These are phyloP conservation scores for Alternaria gaisen DNA, from an alignment of 2,329 filamentous ascomycete genomes.

Conservation along the genomic window DNA sequence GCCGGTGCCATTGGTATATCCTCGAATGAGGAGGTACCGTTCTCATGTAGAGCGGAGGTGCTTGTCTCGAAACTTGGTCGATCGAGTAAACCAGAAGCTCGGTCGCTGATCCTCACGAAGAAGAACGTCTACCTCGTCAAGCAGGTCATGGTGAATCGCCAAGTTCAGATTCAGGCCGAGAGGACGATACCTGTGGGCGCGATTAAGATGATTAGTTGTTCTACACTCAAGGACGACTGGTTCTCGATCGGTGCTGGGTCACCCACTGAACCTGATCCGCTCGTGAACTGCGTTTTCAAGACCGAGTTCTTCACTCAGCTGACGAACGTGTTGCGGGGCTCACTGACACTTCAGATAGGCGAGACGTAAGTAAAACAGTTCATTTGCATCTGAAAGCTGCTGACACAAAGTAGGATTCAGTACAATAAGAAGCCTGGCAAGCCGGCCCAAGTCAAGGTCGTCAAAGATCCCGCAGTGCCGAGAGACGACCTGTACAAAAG, in stretches of 20 bases:
- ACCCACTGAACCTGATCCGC: constrained; percentile 89
- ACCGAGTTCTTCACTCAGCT: constrained; percentile 97
- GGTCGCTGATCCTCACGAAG: constrained; percentile 83
- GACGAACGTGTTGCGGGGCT: constrained; percentile 78
- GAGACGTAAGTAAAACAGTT: constrained; percentile 62
- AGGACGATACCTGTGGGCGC: constrained; percentile 82
- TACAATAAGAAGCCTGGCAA: constrained; percentile 99
- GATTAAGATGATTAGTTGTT: constrained; percentile 86
- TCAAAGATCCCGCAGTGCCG: constrained; percentile 81
- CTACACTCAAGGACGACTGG: constrained; percentile 91
- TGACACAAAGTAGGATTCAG: constrained; percentile 68
- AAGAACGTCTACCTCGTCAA: constrained; percentile 89
- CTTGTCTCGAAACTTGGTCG: constrained; percentile 95
- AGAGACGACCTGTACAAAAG: constrained; percentile 92
- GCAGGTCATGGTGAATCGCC: constrained; percentile 82
- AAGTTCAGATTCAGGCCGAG: constrained; percentile 82
- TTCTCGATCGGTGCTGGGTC: constrained; percentile 92
- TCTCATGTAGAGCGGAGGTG: constrained; percentile 90
- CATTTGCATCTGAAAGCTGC: constrained; percentile 8
- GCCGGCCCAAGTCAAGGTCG: constrained; percentile 83
- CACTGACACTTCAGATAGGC: constrained; percentile 82
- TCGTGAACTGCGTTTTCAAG: constrained; percentile 93
- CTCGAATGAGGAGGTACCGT: constrained; percentile 77
- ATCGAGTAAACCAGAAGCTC: constrained; percentile 90
- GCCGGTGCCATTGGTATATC: constrained; percentile 76